phyloP scores from a whole-genome alignment of 2,329 filamentous ascomycete species.

The Trichoderma lentiforme region DNA sequence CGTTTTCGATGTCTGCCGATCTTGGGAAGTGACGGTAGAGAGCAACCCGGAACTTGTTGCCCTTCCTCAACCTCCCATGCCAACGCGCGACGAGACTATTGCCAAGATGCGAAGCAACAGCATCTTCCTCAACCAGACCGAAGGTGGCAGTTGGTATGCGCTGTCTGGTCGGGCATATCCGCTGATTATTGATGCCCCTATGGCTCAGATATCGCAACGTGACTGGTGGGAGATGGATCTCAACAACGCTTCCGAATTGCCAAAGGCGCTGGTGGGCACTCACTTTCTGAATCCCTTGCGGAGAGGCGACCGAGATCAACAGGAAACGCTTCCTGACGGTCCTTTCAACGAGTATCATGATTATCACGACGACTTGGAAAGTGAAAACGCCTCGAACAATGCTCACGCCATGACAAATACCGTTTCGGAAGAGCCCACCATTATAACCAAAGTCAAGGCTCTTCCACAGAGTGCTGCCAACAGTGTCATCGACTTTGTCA shows the following conservation, averaged over 20 bases:
- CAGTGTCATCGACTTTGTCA: slow-evolving; percentile 53
- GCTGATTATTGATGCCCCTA: slow-evolving; percentile 67
- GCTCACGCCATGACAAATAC: slow-evolving; percentile 27
- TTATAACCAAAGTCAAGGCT: slow-evolving; percentile 49
- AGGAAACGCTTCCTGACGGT: slow-evolving; percentile 36
- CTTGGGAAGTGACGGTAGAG: slow-evolving; percentile 58
- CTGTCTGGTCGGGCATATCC: slow-evolving; percentile 86
- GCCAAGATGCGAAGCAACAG: slow-evolving; percentile 56
- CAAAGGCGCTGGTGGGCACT: slow-evolving; percentile 65
- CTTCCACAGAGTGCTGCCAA: slow-evolving; percentile 49
- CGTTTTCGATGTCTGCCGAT: slow-evolving; percentile 83
- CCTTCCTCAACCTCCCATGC: slow-evolving; percentile 78
- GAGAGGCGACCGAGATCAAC: slow-evolving; percentile 32
- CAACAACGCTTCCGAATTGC: slow-evolving; percentile 46
- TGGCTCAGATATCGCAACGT: slow-evolving; percentile 42
- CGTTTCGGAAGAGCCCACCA: slow-evolving; percentile 36
- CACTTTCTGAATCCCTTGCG: slow-evolving; percentile 55
- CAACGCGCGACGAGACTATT: slow-evolving; percentile 47
- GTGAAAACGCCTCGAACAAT: slow-evolving; percentile 29
- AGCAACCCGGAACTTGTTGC: slow-evolving; percentile 75
- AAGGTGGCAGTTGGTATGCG: slow-evolving; percentile 88
- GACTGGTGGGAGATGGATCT: slow-evolving; percentile 50
- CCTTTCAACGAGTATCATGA: slow-evolving; percentile 17
- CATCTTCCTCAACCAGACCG: slow-evolving; percentile 84
- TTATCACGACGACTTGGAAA: slow-evolving; percentile 31